These are phyloP conservation scores for Mycena polygramma DNA, from an alignment of 768 basidiomycete genomes.

Conservation along the genomic window DNA sequence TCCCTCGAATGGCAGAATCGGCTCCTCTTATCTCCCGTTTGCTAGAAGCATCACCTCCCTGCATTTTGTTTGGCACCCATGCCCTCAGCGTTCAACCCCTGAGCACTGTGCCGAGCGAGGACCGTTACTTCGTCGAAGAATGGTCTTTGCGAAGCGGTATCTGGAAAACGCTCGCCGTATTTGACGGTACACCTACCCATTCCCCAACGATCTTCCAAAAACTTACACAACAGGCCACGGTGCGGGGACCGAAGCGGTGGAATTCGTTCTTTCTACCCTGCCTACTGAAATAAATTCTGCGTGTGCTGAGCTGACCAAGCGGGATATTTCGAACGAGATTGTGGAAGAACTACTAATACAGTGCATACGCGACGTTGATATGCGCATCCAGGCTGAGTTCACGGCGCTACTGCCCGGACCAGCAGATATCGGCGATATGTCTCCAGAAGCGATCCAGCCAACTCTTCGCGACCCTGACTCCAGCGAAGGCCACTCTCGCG, in stretches of 20 bases:
- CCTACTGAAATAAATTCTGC: slow-evolving; percentile 14
- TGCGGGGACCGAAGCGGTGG: slow-evolving; percentile 26
- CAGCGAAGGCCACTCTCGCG: slow-evolving; percentile 10
- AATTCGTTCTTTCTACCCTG: slow-evolving; percentile 18
- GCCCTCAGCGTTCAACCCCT: slow-evolving; percentile 26
- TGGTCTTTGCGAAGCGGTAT: slow-evolving; percentile 22
- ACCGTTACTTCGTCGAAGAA: slow-evolving; percentile 26
- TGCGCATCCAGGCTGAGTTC: slow-evolving; percentile 25
- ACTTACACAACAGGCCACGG: slow-evolving; percentile 24
- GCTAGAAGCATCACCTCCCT: background rate
- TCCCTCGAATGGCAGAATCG: too few species aligned
- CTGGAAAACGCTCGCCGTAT: slow-evolving; percentile 29
- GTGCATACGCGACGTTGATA: slow-evolving; percentile 21
- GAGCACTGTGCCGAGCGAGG: slow-evolving; percentile 17
- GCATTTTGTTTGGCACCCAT: slow-evolving; percentile 3
- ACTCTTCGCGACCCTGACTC: slow-evolving; percentile 15
- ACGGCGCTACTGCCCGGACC: background rate
- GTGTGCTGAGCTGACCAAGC: background rate
- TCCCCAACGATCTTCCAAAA: background rate
- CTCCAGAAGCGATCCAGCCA: slow-evolving; percentile 14
- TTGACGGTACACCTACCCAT: slow-evolving; percentile 21
- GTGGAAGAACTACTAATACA: background rate
- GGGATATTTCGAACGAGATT: background rate
- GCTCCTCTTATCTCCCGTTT: background rate
- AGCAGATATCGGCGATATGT: background rate